Evolutionary conservation across 2,329 filamentous ascomycete genomes (phyloP).

Genomic region (Sclerotinia trifoliorum): DNA sequence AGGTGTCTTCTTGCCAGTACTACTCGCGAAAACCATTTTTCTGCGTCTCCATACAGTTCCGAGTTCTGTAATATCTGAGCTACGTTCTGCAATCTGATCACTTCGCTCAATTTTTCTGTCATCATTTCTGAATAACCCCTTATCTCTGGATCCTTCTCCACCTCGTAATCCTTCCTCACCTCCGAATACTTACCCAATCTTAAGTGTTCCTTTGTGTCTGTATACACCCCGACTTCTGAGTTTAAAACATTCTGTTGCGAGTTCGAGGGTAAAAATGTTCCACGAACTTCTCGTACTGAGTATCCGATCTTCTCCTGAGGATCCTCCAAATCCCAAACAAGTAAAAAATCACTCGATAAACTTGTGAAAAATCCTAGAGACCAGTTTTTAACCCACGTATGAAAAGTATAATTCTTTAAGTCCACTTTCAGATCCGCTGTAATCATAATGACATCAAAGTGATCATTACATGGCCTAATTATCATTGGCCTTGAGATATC

Average conservation of each 20-base stretch:
- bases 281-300: too few relatives aligned
- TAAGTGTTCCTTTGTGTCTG: neutral
- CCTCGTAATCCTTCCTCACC: neutral
- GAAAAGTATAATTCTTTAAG: too few relatives aligned
- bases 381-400: too few relatives aligned
- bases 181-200: neutral
- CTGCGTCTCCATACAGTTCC: accelerated
- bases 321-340: neutral
- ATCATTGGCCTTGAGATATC: neutral
- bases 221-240: neutral
- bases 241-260: neutral
- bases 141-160: neutral
- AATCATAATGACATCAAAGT: neutral
- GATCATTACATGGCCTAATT: neutral
- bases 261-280: too few relatives aligned
- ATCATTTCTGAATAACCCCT: neutral
- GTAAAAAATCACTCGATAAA: accelerated
- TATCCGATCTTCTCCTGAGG: neutral
- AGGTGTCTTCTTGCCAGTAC: neutral
- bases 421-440: neutral
- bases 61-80: neutral
- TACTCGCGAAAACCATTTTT: neutral
- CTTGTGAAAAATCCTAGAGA: neutral
- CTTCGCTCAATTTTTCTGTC: neutral
- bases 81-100: neutral